Conservation (phyloP, 1,139 yeast genomes). For the Zygosaccharomyces pseudobailii region DNA sequence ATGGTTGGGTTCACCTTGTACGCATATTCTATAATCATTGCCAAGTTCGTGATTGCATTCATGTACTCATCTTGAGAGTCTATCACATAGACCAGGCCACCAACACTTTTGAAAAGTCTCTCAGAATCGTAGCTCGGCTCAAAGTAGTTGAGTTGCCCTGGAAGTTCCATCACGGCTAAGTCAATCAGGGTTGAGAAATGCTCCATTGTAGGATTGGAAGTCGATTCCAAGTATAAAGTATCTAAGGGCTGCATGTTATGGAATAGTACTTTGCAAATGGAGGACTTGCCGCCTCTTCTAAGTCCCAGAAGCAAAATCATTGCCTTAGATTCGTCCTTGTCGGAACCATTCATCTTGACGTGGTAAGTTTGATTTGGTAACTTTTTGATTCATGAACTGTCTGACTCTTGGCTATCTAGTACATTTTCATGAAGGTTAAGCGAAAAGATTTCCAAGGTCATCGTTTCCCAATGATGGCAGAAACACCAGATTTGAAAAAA, state of each 20-base stretch:
- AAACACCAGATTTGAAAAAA: background rate
- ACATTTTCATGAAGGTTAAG: background rate
- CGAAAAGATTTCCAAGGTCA: background rate
- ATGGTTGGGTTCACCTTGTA: conserved; percentile 79
- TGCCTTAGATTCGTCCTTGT: conserved; percentile 51
- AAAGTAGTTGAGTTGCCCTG: conserved; percentile 88
- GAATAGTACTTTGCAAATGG: conserved; percentile 90
- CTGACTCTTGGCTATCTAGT: background rate
- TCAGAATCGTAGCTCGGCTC: conserved; percentile 82
- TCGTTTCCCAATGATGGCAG: background rate
- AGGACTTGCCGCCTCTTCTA: conserved; percentile 75
- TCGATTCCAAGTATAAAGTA: conserved; percentile 83
- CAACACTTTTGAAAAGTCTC: conserved; percentile 71
- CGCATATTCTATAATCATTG: conserved; percentile 85
- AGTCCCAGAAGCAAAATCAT: conserved; percentile 82
- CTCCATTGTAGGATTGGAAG: conserved; percentile 81
- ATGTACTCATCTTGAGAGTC: conserved; percentile 94
- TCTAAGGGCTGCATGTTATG: conserved; percentile 96
- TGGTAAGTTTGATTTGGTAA: background rate
- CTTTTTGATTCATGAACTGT: too few relatives aligned
- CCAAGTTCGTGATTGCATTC: conserved; percentile 82
- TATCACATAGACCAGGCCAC: conserved; percentile 91
- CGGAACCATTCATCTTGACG: conserved; percentile 6
- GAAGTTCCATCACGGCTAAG: conserved; percentile 89
- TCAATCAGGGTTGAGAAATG: conserved; percentile 76